Base-by-base conservation (phyloP, 2,329 filamentous ascomycete genomes). In the Aspergillus intermedius region DNA sequence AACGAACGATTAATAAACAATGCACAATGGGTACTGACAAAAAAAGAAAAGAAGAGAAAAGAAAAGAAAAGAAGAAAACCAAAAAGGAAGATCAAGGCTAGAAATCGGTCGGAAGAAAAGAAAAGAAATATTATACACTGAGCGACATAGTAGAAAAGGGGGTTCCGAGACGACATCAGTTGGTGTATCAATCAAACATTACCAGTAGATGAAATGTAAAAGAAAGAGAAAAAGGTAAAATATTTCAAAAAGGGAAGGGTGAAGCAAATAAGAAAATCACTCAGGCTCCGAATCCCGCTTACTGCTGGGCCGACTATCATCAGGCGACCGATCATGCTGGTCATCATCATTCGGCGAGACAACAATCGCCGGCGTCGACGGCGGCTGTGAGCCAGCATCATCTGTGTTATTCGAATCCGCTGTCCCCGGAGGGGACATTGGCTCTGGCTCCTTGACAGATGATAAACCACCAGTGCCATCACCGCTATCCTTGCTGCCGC, bases 401-500 rank as follows among this genome's bases (percentile, higher is more conserved):
- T 57, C 47, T 8, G 61, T 60, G 8, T 62, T 60, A 6, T 45
- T 47, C 1, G 53, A 49, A 34, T 62, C 63, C 19, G 13, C 34
- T 1, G 60, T 58, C 5, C 46, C 51, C 5, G 60, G 53, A 12
- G 63, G 59, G n/a, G 65, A 64, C 17, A 53, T 49, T 25, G 64
- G 62, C 44, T 70, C 68, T 25, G 64, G 62, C 10, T 40, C 37
- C 44, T 54, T 60, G 15, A 67, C 58, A 7, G 65, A 52, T 8
- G 64, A 54, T n/a, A 67, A 55, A 42, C 48, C 54, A 10, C 15
- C n/a, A 8, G 58, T 60, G 15, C 60, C 62, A 52, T 69, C 66
- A 6, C 57, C 60, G 35, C 64, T 63, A 45, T 70, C 66, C 52
- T 69, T 71, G 53, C 65, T 70, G 25, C 60, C 65, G 45, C 53